Evolutionary conservation across 345 rosid species (phyloP).

Genomic region (Streptanthus diversifolius): DNA sequence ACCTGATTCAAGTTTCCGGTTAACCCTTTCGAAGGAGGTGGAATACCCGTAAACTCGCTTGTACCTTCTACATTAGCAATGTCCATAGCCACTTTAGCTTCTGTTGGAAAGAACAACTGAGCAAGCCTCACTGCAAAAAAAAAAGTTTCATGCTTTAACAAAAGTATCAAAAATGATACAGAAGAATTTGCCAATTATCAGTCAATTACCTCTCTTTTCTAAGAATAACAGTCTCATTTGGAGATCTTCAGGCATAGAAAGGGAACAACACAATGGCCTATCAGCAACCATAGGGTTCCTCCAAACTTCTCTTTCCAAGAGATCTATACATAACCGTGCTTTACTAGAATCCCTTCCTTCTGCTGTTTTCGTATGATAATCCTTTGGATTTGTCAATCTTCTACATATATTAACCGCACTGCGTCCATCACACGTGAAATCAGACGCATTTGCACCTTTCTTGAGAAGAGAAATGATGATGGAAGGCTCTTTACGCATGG

Average conservation of each 20-base stretch:
- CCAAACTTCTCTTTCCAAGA: conserved; percentile 84
- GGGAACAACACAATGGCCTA: conserved; percentile 44
- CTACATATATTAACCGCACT: conserved; percentile 78
- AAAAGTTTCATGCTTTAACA: not conserved
- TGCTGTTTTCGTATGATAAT: conserved; percentile 62
- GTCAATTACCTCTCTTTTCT: conserved; percentile 81
- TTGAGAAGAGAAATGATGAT: conserved; percentile 64
- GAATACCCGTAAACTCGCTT: conserved; percentile 56
- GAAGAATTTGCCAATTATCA: not conserved
- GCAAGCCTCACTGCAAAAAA: conserved; percentile 74
- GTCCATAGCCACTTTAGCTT: conserved; percentile 95
- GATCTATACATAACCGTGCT: conserved; percentile 71
- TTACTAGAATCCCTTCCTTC: conserved; percentile 80
- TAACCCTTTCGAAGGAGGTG: conserved; percentile 48
- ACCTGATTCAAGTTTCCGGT: conserved; percentile 74
- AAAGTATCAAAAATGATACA: not conserved
- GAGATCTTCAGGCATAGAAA: conserved; percentile 62
- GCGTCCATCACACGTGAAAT: conserved; percentile 67
- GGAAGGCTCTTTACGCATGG: conserved; percentile 80
- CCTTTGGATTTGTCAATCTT: conserved; percentile 84
- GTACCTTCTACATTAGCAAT: conserved; percentile 75
- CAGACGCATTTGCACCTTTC: conserved; percentile 75
- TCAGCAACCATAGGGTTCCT: conserved; percentile 64
- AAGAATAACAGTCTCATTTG: conserved; percentile 84
- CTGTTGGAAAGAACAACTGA: conserved; percentile 76